Conservation (phyloP, 1,284 basidiomycete genomes). For the Thecaphora thlaspeos region DNA sequence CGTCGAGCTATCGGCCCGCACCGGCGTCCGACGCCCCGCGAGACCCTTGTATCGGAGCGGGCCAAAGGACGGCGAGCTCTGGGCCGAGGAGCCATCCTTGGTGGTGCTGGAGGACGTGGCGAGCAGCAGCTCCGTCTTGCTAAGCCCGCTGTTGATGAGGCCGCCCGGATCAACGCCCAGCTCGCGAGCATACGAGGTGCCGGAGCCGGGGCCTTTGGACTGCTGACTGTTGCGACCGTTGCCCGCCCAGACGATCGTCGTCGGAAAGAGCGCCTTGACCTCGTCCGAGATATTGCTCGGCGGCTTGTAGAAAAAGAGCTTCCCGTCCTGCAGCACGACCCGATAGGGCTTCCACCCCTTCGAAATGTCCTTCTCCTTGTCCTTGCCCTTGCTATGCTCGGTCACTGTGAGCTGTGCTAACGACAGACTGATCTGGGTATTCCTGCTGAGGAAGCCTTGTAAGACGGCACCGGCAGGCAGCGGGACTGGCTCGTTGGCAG, state of each 20-base stretch:
- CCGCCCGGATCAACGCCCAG: constrained; percentile 21
- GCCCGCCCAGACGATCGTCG: constrained; percentile 15
- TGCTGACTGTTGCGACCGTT: constrained; percentile 6
- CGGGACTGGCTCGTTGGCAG: constrained; percentile 12
- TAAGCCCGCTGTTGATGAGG: constrained; percentile 36
- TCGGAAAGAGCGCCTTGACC: constrained; percentile 46
- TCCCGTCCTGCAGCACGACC: constrained; percentile 46
- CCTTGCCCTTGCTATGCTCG: constrained; percentile 25
- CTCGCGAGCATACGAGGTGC: not conserved
- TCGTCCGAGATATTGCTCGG: constrained; percentile 46
- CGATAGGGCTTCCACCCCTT: constrained; percentile 57
- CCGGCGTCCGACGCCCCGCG: not conserved
- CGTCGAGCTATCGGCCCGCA: not conserved
- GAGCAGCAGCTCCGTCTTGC: constrained; percentile 38
- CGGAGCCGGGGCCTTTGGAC: not conserved
- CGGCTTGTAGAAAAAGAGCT: constrained; percentile 53
- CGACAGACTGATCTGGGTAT: constrained; percentile 44
- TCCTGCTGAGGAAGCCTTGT: constrained; percentile 49
- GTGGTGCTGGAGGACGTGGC: constrained; percentile 40
- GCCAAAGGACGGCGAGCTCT: constrained; percentile 8
- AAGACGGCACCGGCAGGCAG: constrained; percentile 35
- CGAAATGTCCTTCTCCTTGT: constrained; percentile 45
- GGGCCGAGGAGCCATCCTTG: constrained; percentile 14
- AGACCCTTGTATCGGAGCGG: not conserved
- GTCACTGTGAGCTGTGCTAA: constrained; percentile 36